phyloP scores from a whole-genome alignment of 805 yeast genomes.

The Saccharomycopsis javanensis region DNA sequence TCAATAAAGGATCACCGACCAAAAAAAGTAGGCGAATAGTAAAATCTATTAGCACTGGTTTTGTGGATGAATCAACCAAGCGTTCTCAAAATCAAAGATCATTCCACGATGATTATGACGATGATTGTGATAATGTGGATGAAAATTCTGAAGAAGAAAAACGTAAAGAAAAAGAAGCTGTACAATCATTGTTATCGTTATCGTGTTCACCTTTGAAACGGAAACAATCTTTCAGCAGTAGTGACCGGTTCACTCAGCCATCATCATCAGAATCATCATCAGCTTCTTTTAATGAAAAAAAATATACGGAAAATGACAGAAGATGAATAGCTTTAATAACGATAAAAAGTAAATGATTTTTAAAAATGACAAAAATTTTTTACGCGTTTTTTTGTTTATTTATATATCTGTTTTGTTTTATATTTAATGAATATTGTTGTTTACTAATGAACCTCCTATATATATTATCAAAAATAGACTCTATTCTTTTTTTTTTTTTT shows the following conservation, averaged over 20 bases:
- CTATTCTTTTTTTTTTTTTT: neutral
- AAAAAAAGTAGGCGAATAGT: constrained; percentile 1
- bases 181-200: constrained; percentile 12
- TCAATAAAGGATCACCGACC: constrained; percentile 11
- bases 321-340: too few species aligned
- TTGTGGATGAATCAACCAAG: neutral
- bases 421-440: neutral
- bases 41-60: neutral
- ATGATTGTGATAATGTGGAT: neutral
- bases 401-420: neutral
- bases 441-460: neutral
- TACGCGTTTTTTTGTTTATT: neutral
- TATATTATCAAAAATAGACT: neutral
- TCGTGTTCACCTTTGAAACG: neutral
- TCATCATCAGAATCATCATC: neutral
- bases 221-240: neutral
- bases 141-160: constrained; percentile 6
- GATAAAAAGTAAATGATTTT: too few species aligned
- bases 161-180: constrained; percentile 18
- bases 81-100: neutral
- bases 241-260: neutral
- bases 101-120: neutral
- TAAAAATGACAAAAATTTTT: too few species aligned
- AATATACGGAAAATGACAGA: neutral
- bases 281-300: neutral